phyloP scores from a whole-genome alignment of 2,329 filamentous ascomycete species.

The Lizonia empirigonia region DNA sequence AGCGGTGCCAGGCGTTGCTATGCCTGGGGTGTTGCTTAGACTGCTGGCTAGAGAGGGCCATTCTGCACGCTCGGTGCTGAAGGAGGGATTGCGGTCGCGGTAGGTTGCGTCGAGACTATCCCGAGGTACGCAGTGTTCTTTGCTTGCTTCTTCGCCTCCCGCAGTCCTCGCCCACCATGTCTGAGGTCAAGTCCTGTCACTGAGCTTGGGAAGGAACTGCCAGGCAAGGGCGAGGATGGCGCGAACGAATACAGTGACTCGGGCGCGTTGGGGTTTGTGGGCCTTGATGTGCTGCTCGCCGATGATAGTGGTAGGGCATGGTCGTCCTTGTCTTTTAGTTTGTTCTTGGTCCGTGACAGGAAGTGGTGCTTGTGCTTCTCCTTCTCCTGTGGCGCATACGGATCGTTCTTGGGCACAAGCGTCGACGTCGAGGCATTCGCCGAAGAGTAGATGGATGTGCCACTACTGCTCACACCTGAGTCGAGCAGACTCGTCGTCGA shows the following conservation, averaged over 20 bases:
- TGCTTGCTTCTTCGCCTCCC: slow-evolving; percentile 71
- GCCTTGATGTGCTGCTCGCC: slow-evolving; percentile 75
- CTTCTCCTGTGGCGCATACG: slow-evolving; percentile 62
- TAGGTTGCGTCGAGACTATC: slow-evolving; percentile 40
- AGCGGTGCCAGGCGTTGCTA: slow-evolving; percentile 32
- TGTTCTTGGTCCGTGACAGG: slow-evolving; percentile 77
- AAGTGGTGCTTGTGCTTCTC: slow-evolving; percentile 79
- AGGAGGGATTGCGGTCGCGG: slow-evolving; percentile 46
- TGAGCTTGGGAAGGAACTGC: slow-evolving; percentile 75
- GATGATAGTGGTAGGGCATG: slow-evolving; percentile 73
- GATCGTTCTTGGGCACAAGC: slow-evolving; percentile 64
- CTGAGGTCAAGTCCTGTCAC: slow-evolving; percentile 80
- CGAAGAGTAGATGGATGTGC: slow-evolving; percentile 71
- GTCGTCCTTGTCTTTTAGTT: slow-evolving; percentile 74
- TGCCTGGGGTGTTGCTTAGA: slow-evolving; percentile 31
- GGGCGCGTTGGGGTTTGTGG: slow-evolving; percentile 75
- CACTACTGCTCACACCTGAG: slow-evolving; percentile 59
- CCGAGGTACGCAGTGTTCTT: slow-evolving; percentile 52
- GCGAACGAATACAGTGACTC: slow-evolving; percentile 81
- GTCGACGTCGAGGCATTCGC: slow-evolving; percentile 80
- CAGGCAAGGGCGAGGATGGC: slow-evolving; percentile 72
- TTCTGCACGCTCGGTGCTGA: slow-evolving; percentile 47
- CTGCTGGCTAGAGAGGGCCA: slow-evolving; percentile 40
- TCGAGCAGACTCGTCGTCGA: slow-evolving; percentile 73
- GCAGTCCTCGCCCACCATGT: slow-evolving; percentile 74